Conservation (phyloP, 257 asterid species). For the Penstemon barbatus region DNA sequence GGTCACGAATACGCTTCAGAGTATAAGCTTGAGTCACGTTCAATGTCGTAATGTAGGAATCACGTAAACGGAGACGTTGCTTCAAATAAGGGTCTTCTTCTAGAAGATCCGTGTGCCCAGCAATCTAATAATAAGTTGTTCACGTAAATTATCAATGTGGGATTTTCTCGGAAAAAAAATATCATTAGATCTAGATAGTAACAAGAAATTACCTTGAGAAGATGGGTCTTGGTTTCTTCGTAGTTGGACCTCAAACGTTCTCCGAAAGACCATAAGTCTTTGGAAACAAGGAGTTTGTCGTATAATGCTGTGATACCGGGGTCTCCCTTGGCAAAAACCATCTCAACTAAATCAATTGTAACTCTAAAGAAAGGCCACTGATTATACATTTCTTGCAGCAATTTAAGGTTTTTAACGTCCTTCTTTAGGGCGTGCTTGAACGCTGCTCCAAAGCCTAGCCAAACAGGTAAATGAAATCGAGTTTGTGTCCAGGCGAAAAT, state of each 20-base stretch:
- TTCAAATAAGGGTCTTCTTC: slow-evolving; percentile 32
- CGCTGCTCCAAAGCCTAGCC: slow-evolving; percentile 70
- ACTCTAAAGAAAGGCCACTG: slow-evolving; percentile 72
- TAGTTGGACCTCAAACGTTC: slow-evolving; percentile 50
- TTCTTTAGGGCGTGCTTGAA: slow-evolving; percentile 50
- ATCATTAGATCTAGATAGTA: neutral
- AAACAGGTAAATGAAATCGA: slow-evolving; percentile 65
- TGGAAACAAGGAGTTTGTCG: slow-evolving; percentile 58
- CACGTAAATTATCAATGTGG: no score
- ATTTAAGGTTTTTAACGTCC: slow-evolving; percentile 44
- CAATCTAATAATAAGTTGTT: slow-evolving; percentile 9
- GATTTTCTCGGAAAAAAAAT: no score
- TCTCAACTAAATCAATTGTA: slow-evolving; percentile 58
- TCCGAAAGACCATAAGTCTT: slow-evolving; percentile 54
- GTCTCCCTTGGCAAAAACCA: slow-evolving; percentile 74
- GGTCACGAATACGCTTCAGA: slow-evolving; percentile 60
- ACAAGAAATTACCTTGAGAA: slow-evolving; percentile 50
- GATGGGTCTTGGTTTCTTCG: slow-evolving; percentile 50
- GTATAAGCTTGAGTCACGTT: slow-evolving; percentile 64
- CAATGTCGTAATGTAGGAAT: slow-evolving; percentile 34
- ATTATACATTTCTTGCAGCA: slow-evolving; percentile 66
- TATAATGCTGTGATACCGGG: slow-evolving; percentile 60
- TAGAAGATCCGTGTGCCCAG: slow-evolving; percentile 30
- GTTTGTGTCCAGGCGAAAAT: slow-evolving; percentile 76
- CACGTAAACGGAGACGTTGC: slow-evolving; percentile 29